Base-by-base conservation (phyloP, 306 rosid species). In the Begonia fuchsioides region DNA sequence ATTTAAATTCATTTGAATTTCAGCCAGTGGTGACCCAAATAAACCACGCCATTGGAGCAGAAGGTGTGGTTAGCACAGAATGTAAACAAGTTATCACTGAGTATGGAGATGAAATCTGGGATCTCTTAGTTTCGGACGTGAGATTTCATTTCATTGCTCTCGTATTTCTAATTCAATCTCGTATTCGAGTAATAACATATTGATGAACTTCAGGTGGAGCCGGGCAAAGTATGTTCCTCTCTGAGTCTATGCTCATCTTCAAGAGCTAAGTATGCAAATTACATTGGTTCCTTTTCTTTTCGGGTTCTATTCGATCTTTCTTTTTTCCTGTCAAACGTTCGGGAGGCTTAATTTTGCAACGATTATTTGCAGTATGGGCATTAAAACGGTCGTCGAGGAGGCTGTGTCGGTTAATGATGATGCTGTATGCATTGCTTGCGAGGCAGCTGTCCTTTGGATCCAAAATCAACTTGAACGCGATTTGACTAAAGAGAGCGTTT, bases 41-140 rank as follows among this genome's bases (percentile, higher is more conserved):
- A 68, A 86, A 86, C 68, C 94, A 74, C 54, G 96, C 96, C 52
- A 82, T 86, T 63, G 94, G 94, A 70, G 96, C 94, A 38, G 82
- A 79, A 74, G 96, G 96, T 72, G 67, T 86, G 45, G 80, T 75
- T 49, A 87, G 84, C 47, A 62, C 69, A 50, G 80, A 82, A 55
- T 82, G 96, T 58, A 87, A 87, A 73, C 71, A 63, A 66, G 60
- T 82, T 64, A 72, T 82, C 54, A 14, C 80, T 47, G 63, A 82
- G 19, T 86, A 76, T 62, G 96, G 96, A 65, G 90, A 82, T 39
- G 2, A 72, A 68, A 72, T 86, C 56, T 86, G 96, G 96, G 80
- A 86, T 54, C 81, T 86, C 44, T 62, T 86, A 60, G 47, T 79
- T 26, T 70, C 83, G 2, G 94, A 90, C 65, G 96, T 79, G 52